Conservation (phyloP, 441 rosid genomes). For the Pelargonium fulgidum region DNA sequence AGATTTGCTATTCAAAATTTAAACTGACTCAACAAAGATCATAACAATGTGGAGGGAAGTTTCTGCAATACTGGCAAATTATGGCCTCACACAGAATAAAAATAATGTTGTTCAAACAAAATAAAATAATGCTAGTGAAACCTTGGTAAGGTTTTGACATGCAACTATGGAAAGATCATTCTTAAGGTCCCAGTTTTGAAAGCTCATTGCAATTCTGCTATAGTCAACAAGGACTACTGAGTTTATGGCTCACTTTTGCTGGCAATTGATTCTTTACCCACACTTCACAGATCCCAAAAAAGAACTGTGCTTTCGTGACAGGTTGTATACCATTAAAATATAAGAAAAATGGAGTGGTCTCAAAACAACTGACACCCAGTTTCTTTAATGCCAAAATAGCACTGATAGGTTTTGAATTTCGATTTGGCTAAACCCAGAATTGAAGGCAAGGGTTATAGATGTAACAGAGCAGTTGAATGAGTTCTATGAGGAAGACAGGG, state of each 20-base stretch:
- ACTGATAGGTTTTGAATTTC: neutral
- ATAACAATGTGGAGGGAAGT: too few relatives aligned
- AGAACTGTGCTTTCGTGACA: neutral
- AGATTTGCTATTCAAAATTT: too few relatives aligned
- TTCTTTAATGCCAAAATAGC: neutral
- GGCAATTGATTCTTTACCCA: neutral
- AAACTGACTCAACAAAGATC: too few relatives aligned
- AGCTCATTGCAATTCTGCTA: too few relatives aligned
- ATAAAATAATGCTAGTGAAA: too few relatives aligned
- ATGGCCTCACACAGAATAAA: too few relatives aligned
- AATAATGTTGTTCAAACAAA: too few relatives aligned
- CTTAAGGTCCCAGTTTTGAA: too few relatives aligned
- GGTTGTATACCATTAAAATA: neutral
- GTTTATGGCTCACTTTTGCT: neutral
- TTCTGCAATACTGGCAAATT: too few relatives aligned
- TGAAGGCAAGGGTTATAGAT: neutral
- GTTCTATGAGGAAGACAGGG: neutral
- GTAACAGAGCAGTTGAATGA: neutral
- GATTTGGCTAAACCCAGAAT: neutral
- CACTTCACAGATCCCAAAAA: neutral
- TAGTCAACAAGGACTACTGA: neutral
- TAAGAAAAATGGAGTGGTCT: neutral
- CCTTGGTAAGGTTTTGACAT: too few relatives aligned
- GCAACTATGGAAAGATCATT: too few relatives aligned
- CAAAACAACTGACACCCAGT: neutral